Evolutionary conservation across 2,329 filamentous ascomycete species (phyloP), one percentile per base, ranked within the genome.

Genomic region (Coniochaeta sp.): DNA sequence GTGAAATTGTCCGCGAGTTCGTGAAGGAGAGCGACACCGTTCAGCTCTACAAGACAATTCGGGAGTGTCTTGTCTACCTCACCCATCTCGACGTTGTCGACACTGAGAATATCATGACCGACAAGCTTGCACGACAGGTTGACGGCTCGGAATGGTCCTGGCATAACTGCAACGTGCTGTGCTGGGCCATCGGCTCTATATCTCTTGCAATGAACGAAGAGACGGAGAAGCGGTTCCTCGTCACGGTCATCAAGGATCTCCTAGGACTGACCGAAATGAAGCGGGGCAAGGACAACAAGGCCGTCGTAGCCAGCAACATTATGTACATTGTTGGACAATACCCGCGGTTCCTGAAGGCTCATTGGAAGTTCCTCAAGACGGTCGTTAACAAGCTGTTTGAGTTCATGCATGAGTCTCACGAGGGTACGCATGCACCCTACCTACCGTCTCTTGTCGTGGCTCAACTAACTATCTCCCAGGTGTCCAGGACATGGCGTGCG

Each of bases 241-340:
- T 99, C 57, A 99, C 95, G 0, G 96, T 99, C 60, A 99, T 99
- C 69, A 99, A 99, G 78, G 95, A 99, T 70, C 85, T 99, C 8
- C 86, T 99, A 31, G 96, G 95, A 1, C 81, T 99, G 60, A 99
- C 95, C 0, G 95, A 99, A 75, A 97, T 97, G 93, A 99, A 99
- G 80, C 90, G 96, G 59, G 95, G 95, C 64, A 99, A 99, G 71
- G 95, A 99, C 79, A 99, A 99, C 83, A 99, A 99, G 74, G 95
- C 95, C 14, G 95, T 99, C 11, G 95, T 99, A 44, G 95, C 95
- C 64, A 96, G 91, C 77, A 99, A 99, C 78, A 99, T 99, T 71
- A 99, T 99, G 95, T 99, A 99, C 74, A 99, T 99, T 77, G 95
- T 99, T 63, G 95, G 95, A 62, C 95, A 99, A 72, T 99, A 99